A percentile compares a stretch with the other conserved stretches of the same genome.
phyloP scores from a whole-genome alignment of 2,329 filamentous ascomycete genomes.

The Dactylella cylindrospora region DNA sequence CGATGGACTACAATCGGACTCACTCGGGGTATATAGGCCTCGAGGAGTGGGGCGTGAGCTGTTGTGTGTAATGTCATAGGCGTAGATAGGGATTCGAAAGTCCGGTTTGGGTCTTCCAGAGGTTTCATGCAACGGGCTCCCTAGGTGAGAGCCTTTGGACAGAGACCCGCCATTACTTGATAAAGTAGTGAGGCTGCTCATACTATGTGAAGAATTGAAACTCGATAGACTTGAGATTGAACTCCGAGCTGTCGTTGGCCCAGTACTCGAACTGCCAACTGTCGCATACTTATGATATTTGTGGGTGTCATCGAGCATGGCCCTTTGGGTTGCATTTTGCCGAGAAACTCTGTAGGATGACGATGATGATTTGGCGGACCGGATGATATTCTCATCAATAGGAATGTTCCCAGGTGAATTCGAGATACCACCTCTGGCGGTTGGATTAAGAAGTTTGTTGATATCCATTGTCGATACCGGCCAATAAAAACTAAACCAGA shows the following conservation, averaged over 20 bases:
- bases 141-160: slow-evolving; percentile 32
- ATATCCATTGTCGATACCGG: slow-evolving; percentile 36
- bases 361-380: slow-evolving; percentile 32
- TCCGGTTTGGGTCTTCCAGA: slow-evolving; percentile 33
- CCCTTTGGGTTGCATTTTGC: slow-evolving; percentile 21
- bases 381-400: slow-evolving; percentile 19
- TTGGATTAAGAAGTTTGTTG: slow-evolving; percentile 39
- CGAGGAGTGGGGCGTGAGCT: slow-evolving; percentile 27
- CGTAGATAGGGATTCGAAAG: slow-evolving; percentile 40
- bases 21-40: slow-evolving; percentile 39
- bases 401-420: slow-evolving; percentile 3
- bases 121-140: slow-evolving; percentile 36
- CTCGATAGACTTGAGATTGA: slow-evolving; percentile 39
- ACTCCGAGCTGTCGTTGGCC: slow-evolving; percentile 39
- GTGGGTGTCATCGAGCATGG: slow-evolving; percentile 17
- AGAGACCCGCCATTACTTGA: slow-evolving; percentile 38
- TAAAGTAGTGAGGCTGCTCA: slow-evolving; percentile 35
- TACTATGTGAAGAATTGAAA: slow-evolving; percentile 32
- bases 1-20: slow-evolving; percentile 40
- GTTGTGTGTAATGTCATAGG: slow-evolving; percentile 36
- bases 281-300: slow-evolving; percentile 41
- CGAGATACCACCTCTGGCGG: slow-evolving; percentile 18
- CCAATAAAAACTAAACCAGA: too few relatives aligned
- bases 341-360: slow-evolving; percentile 35
- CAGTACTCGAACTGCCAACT: slow-evolving; percentile 37